Evolutionary conservation across 2,329 filamentous ascomycete genomes (phyloP).

Genomic region (Alternaria sp.): DNA sequence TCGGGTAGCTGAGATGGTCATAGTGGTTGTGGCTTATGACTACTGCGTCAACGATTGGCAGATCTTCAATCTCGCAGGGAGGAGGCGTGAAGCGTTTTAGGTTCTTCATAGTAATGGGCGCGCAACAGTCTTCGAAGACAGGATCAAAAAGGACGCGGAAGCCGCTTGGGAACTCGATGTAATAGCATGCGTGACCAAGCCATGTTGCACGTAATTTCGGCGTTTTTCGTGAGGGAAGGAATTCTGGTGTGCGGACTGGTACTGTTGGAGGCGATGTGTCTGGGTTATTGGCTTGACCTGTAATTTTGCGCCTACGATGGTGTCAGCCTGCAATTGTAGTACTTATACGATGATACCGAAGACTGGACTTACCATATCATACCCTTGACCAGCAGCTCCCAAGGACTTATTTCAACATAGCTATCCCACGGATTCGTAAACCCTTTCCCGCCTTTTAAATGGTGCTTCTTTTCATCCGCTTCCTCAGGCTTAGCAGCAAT

Average conservation of each 20-base stretch:
- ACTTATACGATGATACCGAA: not conserved
- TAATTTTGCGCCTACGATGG: slow-evolving; percentile 55
- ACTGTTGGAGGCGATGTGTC: slow-evolving; percentile 73
- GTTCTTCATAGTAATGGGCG: slow-evolving; percentile 74
- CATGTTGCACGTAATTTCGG: slow-evolving; percentile 81
- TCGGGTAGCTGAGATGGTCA: slow-evolving; percentile 85
- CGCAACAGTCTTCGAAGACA: slow-evolving; percentile 88
- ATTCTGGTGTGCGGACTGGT: slow-evolving; percentile 71
- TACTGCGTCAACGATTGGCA: slow-evolving; percentile 77
- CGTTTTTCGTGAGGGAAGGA: slow-evolving; percentile 69
- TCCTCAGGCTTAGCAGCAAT: slow-evolving; percentile 56
- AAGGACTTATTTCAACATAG: slow-evolving; percentile 52
- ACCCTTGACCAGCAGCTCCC: slow-evolving; percentile 44
- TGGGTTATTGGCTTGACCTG: slow-evolving; percentile 63
- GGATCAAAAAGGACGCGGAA: slow-evolving; percentile 92
- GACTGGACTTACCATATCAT: slow-evolving; percentile 51
- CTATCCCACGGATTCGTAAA: slow-evolving; percentile 68
- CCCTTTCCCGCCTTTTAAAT: slow-evolving; percentile 62
- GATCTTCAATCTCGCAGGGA: slow-evolving; percentile 79
- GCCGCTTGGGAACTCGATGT: slow-evolving; percentile 86
- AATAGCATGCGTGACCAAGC: slow-evolving; percentile 95
- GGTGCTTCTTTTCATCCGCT: slow-evolving; percentile 59
- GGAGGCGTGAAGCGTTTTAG: slow-evolving; percentile 81
- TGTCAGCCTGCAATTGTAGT: not conserved
- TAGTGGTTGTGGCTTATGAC: slow-evolving; percentile 92